Base-by-base conservation (phyloP, 2,329 filamentous ascomycete species). In the Pseudogymnoascus sp. region DNA sequence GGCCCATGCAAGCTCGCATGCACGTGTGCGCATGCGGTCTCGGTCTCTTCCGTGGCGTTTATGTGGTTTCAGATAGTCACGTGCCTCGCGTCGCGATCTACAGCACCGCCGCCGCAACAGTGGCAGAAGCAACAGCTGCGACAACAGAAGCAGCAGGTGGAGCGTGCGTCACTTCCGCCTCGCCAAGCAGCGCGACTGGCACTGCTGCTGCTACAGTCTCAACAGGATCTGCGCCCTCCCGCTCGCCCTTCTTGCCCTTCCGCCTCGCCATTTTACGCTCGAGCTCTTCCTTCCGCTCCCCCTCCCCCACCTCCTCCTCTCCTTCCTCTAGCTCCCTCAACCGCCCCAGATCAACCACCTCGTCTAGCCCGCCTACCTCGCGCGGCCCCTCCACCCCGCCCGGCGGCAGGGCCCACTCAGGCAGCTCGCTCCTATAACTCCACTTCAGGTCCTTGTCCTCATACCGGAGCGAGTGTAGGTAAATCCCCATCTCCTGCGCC, bases 391-490 rank as follows among this genome's bases (percentile, higher is more conserved):
- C 58, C n/a, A 45, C 35, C 30, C 63, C 63, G 12, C 49, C 75
- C 0, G 92, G 92, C 5, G 93, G 92, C 62, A 96, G 74, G 14
- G 92, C 93, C 94, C 94, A 99, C 19, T 79, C 78, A 1, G 94
- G 94, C 72, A 97, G 79, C 23, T 86, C 84, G 67, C 92, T 97
- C 71, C 88, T 84, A 74, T 97, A 97, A 61, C 86, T 86, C 94
- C 94, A 99, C 61, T 81, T 81, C 3, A 92, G 93, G 25, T 86
- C 85, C 25, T 86, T 84, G 73, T 93, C 92, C 68, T 93, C 88
- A 73, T 99, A 99, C 52, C 90, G 86, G 64, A 92, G 84, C 63
- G 93, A 95, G 77, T 99, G 94, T 65, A 99, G 80, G 82, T 93
- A 99, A 41, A 99, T 88, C 0, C 90, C 91, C 55, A 99, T 80